phyloP scores from a whole-genome alignment of 1,139 yeast species.

The Saccharomyces uvarum region DNA sequence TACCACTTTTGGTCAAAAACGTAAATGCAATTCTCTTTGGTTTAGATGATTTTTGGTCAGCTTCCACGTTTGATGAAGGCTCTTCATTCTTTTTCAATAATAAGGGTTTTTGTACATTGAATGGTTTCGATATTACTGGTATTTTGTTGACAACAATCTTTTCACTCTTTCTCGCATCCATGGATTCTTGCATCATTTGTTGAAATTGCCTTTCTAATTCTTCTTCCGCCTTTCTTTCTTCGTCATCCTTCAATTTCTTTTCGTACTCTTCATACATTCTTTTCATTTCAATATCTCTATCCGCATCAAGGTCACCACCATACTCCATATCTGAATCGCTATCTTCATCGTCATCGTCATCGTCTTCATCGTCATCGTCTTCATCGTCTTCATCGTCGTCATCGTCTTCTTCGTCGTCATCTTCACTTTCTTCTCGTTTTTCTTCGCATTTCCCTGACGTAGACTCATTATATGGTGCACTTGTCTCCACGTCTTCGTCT shows the following conservation, averaged over 20 bases:
- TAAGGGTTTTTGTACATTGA: slow-evolving; percentile 1
- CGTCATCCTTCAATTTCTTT: slow-evolving; percentile 32
- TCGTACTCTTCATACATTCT: slow-evolving; percentile 35
- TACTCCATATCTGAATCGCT: slow-evolving; percentile 23
- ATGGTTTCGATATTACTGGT: slow-evolving; percentile 14
- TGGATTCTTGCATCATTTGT: slow-evolving; percentile 43
- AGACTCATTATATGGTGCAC: slow-evolving; percentile 9
- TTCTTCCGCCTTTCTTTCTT: slow-evolving; percentile 42
- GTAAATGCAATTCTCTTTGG: slow-evolving; percentile 40
- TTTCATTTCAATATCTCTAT: slow-evolving; percentile 24
- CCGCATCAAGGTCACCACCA: slow-evolving; percentile 24
- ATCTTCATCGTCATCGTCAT: slow-evolving; percentile 15
- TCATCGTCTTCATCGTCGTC: slow-evolving; percentile 11
- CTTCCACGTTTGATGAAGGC: neutral
- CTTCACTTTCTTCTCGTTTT: slow-evolving; percentile 9
- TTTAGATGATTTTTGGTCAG: neutral
- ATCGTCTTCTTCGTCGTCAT: slow-evolving; percentile 17
- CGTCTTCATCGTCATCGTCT: slow-evolving; percentile 9
- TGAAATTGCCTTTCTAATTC: slow-evolving; percentile 50
- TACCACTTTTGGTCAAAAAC: slow-evolving; percentile 47
- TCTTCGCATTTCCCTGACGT: slow-evolving; percentile 15
- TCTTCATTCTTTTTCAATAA: slow-evolving; percentile 2
- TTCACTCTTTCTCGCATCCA: slow-evolving; percentile 34
- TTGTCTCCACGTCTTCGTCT: slow-evolving; percentile 13
- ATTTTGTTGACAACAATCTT: slow-evolving; percentile 21